phyloP scores from a whole-genome alignment of 2,329 filamentous ascomycete species.

The Uncinocarpus reesii region DNA sequence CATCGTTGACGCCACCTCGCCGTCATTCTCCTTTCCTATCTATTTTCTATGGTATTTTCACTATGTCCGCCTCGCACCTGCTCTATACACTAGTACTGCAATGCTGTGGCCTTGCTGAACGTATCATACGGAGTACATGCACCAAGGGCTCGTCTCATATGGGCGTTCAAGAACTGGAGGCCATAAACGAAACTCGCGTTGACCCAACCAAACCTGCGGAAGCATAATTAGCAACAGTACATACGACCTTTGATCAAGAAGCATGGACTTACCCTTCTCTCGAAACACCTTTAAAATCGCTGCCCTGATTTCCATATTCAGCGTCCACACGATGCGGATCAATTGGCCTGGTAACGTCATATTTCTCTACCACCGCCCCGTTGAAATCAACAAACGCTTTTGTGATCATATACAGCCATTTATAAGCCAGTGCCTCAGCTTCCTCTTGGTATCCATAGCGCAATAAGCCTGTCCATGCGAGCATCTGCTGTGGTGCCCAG shows the following conservation, averaged over 20 bases:
- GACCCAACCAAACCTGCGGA: slow-evolving; percentile 83
- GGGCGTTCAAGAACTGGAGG: slow-evolving; percentile 73
- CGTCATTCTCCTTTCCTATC: no score
- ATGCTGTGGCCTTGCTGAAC: slow-evolving; percentile 55
- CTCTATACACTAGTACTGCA: slow-evolving; percentile 8
- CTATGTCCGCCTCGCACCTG: no score
- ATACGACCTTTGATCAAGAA: neutral
- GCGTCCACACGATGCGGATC: slow-evolving; percentile 91
- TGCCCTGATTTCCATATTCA: slow-evolving; percentile 94
- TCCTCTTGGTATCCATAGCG: slow-evolving; percentile 88
- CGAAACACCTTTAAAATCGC: slow-evolving; percentile 89
- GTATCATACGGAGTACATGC: slow-evolving; percentile 78
- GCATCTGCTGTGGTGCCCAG: slow-evolving; percentile 97
- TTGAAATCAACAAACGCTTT: slow-evolving; percentile 98
- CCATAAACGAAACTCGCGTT: slow-evolving; percentile 97
- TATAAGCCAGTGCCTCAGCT: slow-evolving; percentile 80
- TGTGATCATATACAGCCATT: slow-evolving; percentile 97
- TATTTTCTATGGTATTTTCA: no score
- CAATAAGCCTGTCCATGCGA: slow-evolving; percentile 87
- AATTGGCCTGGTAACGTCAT: slow-evolving; percentile 82
- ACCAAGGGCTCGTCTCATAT: slow-evolving; percentile 80
- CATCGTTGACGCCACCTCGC: no score
- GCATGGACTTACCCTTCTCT: slow-evolving; percentile 68
- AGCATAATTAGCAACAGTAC: neutral
- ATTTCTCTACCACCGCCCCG: slow-evolving; percentile 96